These are phyloP conservation scores for Amaranthus palmeri DNA, from an alignment of 148 eudicot genomes.

Conservation along the genomic window DNA sequence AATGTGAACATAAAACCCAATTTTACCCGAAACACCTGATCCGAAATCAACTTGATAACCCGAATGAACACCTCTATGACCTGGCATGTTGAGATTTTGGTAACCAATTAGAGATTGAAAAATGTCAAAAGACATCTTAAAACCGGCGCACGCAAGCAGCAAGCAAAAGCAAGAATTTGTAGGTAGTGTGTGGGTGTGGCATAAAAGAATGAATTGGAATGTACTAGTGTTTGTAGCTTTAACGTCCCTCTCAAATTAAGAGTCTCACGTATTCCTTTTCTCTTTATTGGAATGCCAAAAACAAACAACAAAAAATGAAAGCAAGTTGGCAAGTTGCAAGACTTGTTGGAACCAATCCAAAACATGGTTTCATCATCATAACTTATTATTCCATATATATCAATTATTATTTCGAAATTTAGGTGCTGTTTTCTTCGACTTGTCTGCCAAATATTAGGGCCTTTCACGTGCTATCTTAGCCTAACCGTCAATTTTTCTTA, in stretches of 20 bases:
- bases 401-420: neutral
- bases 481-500: neutral
- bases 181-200: neutral
- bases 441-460: constrained; percentile 5
- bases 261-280: neutral
- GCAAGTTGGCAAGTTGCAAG: constrained; percentile 18
- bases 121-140: too few species aligned
- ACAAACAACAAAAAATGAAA: neutral
- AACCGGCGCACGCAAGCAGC: too few species aligned
- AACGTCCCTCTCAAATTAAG: neutral
- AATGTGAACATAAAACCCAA: too few species aligned
- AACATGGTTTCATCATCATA: neutral
- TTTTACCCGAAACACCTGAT: too few species aligned
- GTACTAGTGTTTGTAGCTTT: neutral
- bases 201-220: too few species aligned
- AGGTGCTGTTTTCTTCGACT: constrained; percentile 1
- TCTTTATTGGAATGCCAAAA: too few species aligned
- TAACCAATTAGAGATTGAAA: too few species aligned
- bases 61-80: too few species aligned
- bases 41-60: too few species aligned
- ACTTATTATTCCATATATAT: neutral
- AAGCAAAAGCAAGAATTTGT: neutral
- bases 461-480: constrained; percentile 9
- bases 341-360: constrained; percentile 14
- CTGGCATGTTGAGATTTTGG: too few species aligned